Conservation (phyloP, 176 grass and related monocot genomes). For the Oryza meyeriana region DNA sequence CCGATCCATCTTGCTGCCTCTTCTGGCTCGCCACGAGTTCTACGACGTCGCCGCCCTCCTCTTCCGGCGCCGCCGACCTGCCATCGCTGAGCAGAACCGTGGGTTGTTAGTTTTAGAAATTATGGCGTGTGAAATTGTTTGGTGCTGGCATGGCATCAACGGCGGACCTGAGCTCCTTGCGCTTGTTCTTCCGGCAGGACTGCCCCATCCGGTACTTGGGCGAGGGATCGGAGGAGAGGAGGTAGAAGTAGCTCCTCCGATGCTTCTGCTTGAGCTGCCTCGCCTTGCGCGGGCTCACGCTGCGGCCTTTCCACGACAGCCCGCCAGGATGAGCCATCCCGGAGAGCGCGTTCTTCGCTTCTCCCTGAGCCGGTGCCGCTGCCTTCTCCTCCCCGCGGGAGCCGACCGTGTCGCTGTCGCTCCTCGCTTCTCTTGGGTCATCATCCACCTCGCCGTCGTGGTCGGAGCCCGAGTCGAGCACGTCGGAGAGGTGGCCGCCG, state of each 20-base stretch:
- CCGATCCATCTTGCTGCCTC: not conserved
- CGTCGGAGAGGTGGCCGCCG: conserved; percentile 50
- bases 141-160: not conserved
- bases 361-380: not conserved
- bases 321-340: conserved; percentile 54
- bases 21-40: not conserved
- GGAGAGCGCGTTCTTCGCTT: conserved; percentile 41
- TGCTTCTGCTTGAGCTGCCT: conserved; percentile 62
- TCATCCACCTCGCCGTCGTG: conserved; percentile 24
- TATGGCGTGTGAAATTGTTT: not conserved
- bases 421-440: not conserved
- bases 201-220: conserved; percentile 84
- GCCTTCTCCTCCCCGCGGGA: not conserved
- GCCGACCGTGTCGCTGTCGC: not conserved
- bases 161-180: conserved; percentile 47
- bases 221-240: conserved; percentile 49
- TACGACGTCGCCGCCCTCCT: not conserved
- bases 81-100: not conserved
- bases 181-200: conserved; percentile 90
- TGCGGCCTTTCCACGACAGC: conserved; percentile 83
- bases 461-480: conserved; percentile 51
- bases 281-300: conserved; percentile 64
- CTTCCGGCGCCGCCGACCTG: conserved; percentile 34
- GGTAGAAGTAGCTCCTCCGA: conserved; percentile 40
- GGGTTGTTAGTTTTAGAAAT: not conserved